Conservation (phyloP, 768 basidiomycete genomes). For the Kwoniella dendrophila region DNA sequence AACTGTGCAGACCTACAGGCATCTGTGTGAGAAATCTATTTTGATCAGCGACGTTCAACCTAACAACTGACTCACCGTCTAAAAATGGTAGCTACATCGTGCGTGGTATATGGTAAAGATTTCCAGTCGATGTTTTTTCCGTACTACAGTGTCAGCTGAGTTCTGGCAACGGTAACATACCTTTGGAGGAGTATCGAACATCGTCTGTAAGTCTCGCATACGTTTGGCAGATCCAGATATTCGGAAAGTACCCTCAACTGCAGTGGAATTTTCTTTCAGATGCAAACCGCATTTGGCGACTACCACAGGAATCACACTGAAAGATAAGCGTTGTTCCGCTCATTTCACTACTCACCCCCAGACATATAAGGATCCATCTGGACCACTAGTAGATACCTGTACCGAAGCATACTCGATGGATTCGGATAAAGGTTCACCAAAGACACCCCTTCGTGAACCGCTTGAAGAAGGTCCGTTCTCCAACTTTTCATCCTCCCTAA, state of each 20-base stretch:
- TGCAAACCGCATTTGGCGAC: conserved; percentile 96
- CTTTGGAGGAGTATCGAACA: conserved; percentile 84
- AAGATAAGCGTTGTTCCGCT: conserved; percentile 9
- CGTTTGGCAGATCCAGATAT: conserved; percentile 93
- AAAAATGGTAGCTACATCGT: conserved; percentile 96
- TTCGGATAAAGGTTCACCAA: conserved; percentile 80
- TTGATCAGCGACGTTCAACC: conserved; percentile 10
- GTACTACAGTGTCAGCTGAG: conserved; percentile 62
- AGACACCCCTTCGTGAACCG: conserved; percentile 61
- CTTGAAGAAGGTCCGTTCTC: background rate
- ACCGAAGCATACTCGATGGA: conserved; percentile 84
- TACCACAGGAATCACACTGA: conserved; percentile 85
- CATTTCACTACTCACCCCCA: conserved; percentile 50
- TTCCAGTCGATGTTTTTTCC: conserved; percentile 94
- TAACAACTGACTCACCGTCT: conserved; percentile 61
- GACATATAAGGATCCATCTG: conserved; percentile 56
- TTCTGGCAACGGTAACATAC: conserved; percentile 58
- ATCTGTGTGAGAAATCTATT: conserved; percentile 81
- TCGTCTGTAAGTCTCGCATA: conserved; percentile 90
- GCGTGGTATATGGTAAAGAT: conserved; percentile 79
- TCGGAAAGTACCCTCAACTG: conserved; percentile 89
- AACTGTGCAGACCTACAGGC: conserved; percentile 68
- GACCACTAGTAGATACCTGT: conserved; percentile 86
- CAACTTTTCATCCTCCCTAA: conserved; percentile 19
- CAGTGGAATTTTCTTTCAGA: conserved; percentile 94